Conservation (phyloP, 2,329 filamentous ascomycete genomes). For the Neofusicoccum kwambonambiense region DNA sequence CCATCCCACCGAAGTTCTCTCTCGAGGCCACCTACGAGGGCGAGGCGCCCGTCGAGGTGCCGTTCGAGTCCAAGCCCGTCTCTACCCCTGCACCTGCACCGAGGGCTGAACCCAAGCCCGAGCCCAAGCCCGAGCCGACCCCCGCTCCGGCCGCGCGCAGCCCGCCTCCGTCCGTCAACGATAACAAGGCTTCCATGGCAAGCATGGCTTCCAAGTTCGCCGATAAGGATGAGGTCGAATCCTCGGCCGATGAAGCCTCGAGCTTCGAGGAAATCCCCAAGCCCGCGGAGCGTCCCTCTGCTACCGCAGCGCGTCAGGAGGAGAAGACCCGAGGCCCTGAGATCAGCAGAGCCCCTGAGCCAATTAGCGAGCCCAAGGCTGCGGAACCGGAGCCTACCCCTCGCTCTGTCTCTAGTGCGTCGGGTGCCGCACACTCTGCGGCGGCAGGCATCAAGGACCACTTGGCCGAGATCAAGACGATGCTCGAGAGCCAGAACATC, state of each 20-base stretch:
- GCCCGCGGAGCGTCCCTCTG: constrained; percentile 61
- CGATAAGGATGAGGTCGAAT: constrained; percentile 67
- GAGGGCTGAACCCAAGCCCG: constrained; percentile 51
- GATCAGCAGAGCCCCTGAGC: constrained; percentile 28
- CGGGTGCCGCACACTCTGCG: constrained; percentile 43
- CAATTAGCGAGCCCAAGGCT: constrained; percentile 34
- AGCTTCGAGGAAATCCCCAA: constrained; percentile 86
- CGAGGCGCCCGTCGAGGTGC: constrained; percentile 72
- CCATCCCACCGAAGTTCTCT: constrained; percentile 84
- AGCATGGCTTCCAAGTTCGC: constrained; percentile 83
- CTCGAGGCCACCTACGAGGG: constrained; percentile 91
- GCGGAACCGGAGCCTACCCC: constrained; percentile 41
- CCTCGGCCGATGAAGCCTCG: constrained; percentile 64
- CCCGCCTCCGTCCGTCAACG: constrained; percentile 69
- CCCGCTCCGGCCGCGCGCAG: constrained; percentile 45
- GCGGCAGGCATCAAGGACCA: constrained; percentile 61
- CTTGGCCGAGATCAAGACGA: constrained; percentile 72
- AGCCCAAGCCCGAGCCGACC: constrained; percentile 48
- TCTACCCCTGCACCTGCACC: constrained; percentile 44
- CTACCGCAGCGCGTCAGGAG: constrained; percentile 37
- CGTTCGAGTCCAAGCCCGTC: constrained; percentile 63
- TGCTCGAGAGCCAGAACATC: constrained; percentile 74
- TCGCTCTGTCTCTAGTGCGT: constrained; percentile 30
- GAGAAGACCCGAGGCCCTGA: constrained; percentile 38
- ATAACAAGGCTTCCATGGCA: constrained; percentile 85